Percentiles rank a stretch among this genome's conserved stretches.
Conservation (phyloP, 2,329 filamentous ascomycete species). For the Stachybotrys echinatus region DNA sequence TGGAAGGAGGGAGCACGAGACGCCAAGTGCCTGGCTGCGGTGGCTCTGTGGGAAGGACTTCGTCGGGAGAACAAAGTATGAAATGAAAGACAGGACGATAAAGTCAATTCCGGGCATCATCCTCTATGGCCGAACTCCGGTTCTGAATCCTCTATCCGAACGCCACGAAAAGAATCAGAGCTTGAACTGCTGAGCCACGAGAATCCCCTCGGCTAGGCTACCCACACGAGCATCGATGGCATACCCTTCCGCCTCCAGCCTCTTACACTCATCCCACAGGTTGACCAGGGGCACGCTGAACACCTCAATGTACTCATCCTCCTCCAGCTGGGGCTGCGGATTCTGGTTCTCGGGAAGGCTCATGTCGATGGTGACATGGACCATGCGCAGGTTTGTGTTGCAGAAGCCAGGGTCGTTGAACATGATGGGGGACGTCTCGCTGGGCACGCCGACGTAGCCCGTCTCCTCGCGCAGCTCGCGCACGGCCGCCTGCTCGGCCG, state of each 20-base stretch:
- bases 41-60: slow-evolving; percentile 54
- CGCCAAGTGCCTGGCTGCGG: slow-evolving; percentile 53
- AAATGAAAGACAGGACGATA: background rate
- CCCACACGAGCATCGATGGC: slow-evolving; percentile 76
- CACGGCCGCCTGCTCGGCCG: slow-evolving; percentile 54
- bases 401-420: slow-evolving; percentile 63
- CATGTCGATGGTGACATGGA: slow-evolving; percentile 71
- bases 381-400: slow-evolving; percentile 62
- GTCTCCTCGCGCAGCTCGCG: slow-evolving; percentile 64
- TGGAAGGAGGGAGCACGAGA: slow-evolving; percentile 55
- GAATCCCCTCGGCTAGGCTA: slow-evolving; percentile 72
- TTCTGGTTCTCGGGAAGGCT: slow-evolving; percentile 62
- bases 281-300: slow-evolving; percentile 62
- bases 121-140: background rate
- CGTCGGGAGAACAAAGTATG: slow-evolving; percentile 39
- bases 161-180: slow-evolving; percentile 18
- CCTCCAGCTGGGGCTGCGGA: slow-evolving; percentile 65
- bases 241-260: slow-evolving; percentile 63
- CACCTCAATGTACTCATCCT: slow-evolving; percentile 77
- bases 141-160: background rate
- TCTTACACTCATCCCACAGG: slow-evolving; percentile 62
- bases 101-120: too few relatives aligned
- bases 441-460: slow-evolving; percentile 53
- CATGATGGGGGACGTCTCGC: slow-evolving; percentile 59
- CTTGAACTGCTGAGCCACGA: slow-evolving; percentile 58